Conservation (phyloP, 768 basidiomycete genomes). For the Panaeolus papilionaceus region DNA sequence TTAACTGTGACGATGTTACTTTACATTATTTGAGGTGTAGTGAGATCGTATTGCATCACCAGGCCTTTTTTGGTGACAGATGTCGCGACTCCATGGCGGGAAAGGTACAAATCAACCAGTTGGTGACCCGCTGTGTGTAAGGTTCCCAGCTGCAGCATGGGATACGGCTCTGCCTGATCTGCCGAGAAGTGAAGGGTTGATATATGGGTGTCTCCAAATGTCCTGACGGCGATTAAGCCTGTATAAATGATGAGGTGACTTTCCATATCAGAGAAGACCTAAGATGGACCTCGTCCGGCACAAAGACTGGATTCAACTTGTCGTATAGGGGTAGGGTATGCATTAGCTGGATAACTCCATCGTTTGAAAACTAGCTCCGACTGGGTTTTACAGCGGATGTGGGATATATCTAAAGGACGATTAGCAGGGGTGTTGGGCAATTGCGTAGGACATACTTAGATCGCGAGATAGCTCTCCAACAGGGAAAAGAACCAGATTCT, state of each 20-base stretch:
- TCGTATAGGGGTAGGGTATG: constrained; percentile 72
- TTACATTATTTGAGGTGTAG: background rate
- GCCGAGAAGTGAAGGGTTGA: constrained; percentile 13
- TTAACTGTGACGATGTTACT: background rate
- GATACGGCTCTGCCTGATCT: background rate
- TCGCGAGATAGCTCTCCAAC: constrained; percentile 64
- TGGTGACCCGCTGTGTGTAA: background rate
- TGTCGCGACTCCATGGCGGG: background rate
- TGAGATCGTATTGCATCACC: background rate
- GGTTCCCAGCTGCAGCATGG: background rate
- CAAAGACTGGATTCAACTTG: constrained; percentile 52
- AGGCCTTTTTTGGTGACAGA: background rate
- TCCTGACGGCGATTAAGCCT: constrained; percentile 31
- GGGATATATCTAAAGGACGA: background rate
- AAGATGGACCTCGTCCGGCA: constrained; percentile 13
- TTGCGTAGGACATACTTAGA: constrained; percentile 55
- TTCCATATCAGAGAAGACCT: background rate
- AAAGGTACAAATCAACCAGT: background rate
- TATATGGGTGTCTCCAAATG: constrained; percentile 29
- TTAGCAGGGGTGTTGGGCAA: background rate
- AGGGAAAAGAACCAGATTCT: constrained; percentile 58
- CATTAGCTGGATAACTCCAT: constrained; percentile 43
- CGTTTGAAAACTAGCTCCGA: constrained; percentile 44
- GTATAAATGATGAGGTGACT: background rate
- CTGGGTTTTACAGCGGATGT: constrained; percentile 22